phyloP scores from a whole-genome alignment of 257 asterid genomes.

The Cinchona pubescens region DNA sequence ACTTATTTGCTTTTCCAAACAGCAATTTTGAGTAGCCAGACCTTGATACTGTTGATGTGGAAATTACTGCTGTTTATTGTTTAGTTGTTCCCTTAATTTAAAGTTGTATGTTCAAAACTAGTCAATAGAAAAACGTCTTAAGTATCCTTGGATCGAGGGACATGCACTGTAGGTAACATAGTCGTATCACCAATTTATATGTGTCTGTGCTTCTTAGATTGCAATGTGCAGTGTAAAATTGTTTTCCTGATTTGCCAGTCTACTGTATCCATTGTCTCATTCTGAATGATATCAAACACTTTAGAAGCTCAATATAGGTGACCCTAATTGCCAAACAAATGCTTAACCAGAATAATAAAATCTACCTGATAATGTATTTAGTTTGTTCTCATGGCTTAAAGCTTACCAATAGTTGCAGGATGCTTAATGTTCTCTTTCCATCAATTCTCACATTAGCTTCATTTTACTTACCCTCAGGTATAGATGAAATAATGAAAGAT shows the following conservation, averaged over 20 bases:
- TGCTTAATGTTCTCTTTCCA: not conserved
- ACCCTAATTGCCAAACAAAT: not conserved
- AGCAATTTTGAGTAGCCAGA: not conserved
- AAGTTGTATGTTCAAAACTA: not conserved
- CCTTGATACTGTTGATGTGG: not conserved
- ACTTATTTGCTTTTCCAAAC: not conserved
- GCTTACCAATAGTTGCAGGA: not conserved
- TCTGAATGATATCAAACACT: not conserved
- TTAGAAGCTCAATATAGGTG: no score
- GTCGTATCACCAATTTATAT: no score
- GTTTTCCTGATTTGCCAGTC: not conserved
- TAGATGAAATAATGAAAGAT: slow-evolving; percentile 35
- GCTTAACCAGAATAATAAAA: not conserved
- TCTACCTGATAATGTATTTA: not conserved
- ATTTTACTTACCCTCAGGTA: slow-evolving; percentile 29
- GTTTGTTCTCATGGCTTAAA: not conserved
- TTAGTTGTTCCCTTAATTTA: not conserved
- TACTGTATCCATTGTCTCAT: not conserved
- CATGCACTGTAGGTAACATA: not conserved
- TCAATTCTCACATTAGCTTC: not conserved
- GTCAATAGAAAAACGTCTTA: not conserved
- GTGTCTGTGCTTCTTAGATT: not conserved
- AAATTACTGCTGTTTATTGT: not conserved
- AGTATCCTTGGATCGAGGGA: not conserved
- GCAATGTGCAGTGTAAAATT: not conserved